Evolutionary conservation across 2,329 filamentous ascomycete genomes (phyloP), one percentile per base, ranked within the genome.

Genomic region (Phymatotrichopsis omnivora): DNA sequence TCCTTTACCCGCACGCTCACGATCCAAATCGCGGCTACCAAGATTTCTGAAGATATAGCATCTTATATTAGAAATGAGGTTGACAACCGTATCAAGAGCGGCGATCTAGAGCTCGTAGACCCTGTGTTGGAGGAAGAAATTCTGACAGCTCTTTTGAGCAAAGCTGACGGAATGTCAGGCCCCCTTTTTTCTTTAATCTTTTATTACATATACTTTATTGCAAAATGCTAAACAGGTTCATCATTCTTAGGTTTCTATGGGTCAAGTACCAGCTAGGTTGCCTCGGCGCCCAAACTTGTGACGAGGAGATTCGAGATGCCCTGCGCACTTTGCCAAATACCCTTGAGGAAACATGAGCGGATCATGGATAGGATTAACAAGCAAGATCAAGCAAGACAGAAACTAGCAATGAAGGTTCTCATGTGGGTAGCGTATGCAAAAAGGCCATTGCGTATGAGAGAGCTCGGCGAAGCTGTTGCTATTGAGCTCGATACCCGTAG

Each of bases 231-330:
- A 37, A 20, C 19, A 17, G 25, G 30, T 42, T 19, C 33, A n/a
- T 16, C 7, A 8, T 34, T 6, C 11, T 14, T 27, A 47, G 44
- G 37, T 52, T 52, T 23, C 31, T 52, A 14, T 52, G 47, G 50
- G 47, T 50, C 6, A 33, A 37, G 22, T 50, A 47, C 25, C 50
- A 51, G 35, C 24, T 53, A 11, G 42, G 41, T 17, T 37, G 44
- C 27, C 40, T 53, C 28, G 40, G 45, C n/a, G 27, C 24, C 19
- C 40, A 50, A 47, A 19, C 24, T 4, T 41, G 42, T 10, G 42
- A 44, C 16, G 12, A 17, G 5, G 34, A 43, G 12, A 45, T 53
- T 17, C 22, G 42, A 30, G 30, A 43, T 36, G 36, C 49, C n/a
- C 28, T 53, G n/a, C 14, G 33, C 10, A 42, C 19, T 16, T 33